Evolutionary conservation across 2,329 filamentous ascomycete species (phyloP).

Genomic region (Apiospora koreana): DNA sequence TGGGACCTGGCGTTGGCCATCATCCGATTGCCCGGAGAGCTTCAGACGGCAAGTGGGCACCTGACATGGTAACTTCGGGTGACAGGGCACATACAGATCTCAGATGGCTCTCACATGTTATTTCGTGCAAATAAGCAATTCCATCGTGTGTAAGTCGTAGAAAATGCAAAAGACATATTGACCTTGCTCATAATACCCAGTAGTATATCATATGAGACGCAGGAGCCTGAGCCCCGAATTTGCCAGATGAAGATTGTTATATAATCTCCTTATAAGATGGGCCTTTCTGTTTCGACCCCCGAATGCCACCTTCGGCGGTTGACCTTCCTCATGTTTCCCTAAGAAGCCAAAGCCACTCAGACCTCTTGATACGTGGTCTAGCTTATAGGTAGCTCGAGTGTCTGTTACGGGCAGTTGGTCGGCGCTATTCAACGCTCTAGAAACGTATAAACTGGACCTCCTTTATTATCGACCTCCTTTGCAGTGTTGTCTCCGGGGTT

Average conservation of each 20-base stretch:
- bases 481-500: not conserved
- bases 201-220: not conserved
- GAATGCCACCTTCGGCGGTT: not conserved
- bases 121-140: not conserved
- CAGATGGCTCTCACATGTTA: slow-evolving; percentile 2
- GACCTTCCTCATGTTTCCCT: not conserved
- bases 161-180: not conserved
- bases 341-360: not conserved
- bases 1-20: not conserved
- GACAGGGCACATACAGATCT: not conserved
- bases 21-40: not conserved
- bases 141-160: not conserved
- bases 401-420: not conserved
- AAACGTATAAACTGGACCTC: not conserved
- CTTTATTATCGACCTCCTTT: slow-evolving; percentile 1
- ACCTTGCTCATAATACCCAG: not conserved
- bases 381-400: not conserved
- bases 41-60: slow-evolving; percentile 3
- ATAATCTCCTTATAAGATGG: not conserved
- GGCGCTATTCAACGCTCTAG: not conserved
- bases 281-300: not conserved
- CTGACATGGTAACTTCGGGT: slow-evolving; percentile 2
- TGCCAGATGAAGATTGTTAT: not conserved
- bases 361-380: not conserved
- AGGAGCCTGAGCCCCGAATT: not conserved